Base-by-base conservation (phyloP, 2,329 filamentous ascomycete species). In the Beauveria sp. region DNA sequence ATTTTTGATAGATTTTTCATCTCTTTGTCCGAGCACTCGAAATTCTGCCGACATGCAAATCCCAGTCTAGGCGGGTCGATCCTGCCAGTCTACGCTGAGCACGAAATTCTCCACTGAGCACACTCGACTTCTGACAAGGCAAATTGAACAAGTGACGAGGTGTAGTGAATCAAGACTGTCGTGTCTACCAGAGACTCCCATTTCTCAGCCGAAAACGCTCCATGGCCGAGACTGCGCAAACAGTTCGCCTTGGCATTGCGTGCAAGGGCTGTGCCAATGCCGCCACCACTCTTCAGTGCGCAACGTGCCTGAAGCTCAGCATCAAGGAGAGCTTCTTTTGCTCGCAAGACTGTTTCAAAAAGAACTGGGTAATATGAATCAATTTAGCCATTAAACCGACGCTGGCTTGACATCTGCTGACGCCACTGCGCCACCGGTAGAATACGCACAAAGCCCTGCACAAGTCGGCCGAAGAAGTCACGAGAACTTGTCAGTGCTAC, bases 341-440 rank as follows among this genome's bases (percentile, higher is more conserved):
- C 80, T 92, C 92, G 22, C 95, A 99, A 75, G 95, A 98, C 69
- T 99, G 95, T 81, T 99, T 99, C 79, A 98, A 97, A 82, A 88
- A 86, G 75, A 98, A 92, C 80, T 99, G 95, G 95, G 95, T 98
- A 86, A 69, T 85, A 24, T 14, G 12, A 24, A 8, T 18, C 3
- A 1, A 18, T 5, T 2, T 22, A 16, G 12, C 8, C 3, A 40
- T 34, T 22, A 22, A 20, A 22, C 42, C 16, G 3, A 40, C 28
- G 46, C 40, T 26, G n/a, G 18, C 5, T 26, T 22, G 9, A 40
- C 28, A 50, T 20, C 58, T 70, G 12, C 40, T 53, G 14, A 60
- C n/a, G n/a, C 8, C 20, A 24, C 20, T 28, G 16, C 8, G 18
- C 20, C 18, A 14, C 20, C 3, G 43, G n/a, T 8, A 96, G 92